Evolutionary conservation across 345 rosid species (phyloP), one percentile per base, ranked within the genome.

Genomic region (Eucalyptus viminalis): DNA sequence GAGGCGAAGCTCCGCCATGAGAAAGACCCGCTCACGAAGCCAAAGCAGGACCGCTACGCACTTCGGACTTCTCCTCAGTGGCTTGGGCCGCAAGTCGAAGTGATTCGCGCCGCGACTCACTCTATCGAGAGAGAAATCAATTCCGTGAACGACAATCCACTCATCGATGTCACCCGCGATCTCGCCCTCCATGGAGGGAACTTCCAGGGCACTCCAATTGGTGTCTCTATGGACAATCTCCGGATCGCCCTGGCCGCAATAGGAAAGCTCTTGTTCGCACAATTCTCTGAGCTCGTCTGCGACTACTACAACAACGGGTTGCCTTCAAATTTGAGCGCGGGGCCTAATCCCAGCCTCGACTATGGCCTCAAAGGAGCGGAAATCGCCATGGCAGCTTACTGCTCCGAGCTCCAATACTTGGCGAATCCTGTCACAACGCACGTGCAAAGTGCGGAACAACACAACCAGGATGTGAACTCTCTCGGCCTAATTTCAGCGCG

Each of bases 331-430:
- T 90, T 94, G 91, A 92, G 92, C 54, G 94, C 92, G 5, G 94
- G 94, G 58, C 91, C 93, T 56, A 89, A 93, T 87, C 95, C 94
- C 14, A 94, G 95, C 92, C 88, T 93, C 88, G 95, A 94, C 87
- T 94, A 94, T 31, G 95, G 95, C 13, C 89, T 94, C 87, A 94
- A 94, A 90, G 95, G 95, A 2, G 95, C 94, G 6, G 95, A 94
- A 83, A 91, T 93, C 17, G 94, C 94, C 45, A 94, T 94, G 95
- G 94, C 94, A 9, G 76, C 94, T 2, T 93, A 94, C 80, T 93
- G 95, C 87, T 94, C 95, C 0, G 95, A 94, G 92, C 95, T 94
- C 16, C 95, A 93, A 87, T 94, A 87, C 92, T 90, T 93, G 62
- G 94, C 93, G 8, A 94, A 94, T 89, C 95, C 93, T 1, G 94